Evolutionary conservation across 768 basidiomycete genomes (phyloP).

Genomic region (Candolleomyces aberdarensis): DNA sequence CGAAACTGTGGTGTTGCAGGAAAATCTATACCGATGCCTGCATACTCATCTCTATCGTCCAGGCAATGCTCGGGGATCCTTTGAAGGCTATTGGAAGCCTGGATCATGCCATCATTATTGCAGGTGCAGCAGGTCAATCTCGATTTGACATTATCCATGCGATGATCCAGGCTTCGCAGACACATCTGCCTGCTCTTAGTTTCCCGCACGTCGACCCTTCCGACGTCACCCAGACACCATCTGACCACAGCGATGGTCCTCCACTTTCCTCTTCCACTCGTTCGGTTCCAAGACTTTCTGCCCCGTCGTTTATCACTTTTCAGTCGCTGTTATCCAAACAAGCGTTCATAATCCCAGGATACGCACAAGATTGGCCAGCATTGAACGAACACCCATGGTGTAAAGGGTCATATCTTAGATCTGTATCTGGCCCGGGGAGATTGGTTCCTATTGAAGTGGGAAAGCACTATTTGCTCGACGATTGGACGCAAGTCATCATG

Average conservation of each 20-base stretch:
- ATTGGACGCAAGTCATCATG: conserved; percentile 83
- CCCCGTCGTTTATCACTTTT: conserved; percentile 62
- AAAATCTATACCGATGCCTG: conserved; percentile 75
- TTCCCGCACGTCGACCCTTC: not conserved
- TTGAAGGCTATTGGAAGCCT: conserved; percentile 52
- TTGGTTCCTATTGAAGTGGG: conserved; percentile 92
- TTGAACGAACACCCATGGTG: conserved; percentile 66
- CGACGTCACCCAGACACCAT: not conserved
- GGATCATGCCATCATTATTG: conserved; percentile 81
- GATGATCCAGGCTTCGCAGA: conserved; percentile 62
- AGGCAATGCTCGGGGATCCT: conserved; percentile 32
- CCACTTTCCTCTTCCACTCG: conserved; percentile 19
- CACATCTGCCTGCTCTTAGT: not conserved
- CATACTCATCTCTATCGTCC: conserved; percentile 46
- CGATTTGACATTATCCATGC: conserved; percentile 60
- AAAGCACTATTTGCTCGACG: conserved; percentile 69
- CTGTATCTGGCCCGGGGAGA: conserved; percentile 73
- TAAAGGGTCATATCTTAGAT: conserved; percentile 64
- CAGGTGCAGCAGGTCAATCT: conserved; percentile 66
- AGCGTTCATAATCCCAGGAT: conserved; percentile 76
- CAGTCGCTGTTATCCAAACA: conserved; percentile 33
- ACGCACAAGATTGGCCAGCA: conserved; percentile 77
- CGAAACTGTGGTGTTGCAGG: conserved; percentile 48
- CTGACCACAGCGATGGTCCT: conserved; percentile 6
- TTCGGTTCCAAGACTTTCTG: conserved; percentile 39